phyloP scores from a whole-genome alignment of 169 alveolate genomes.

The Eimeria acervulina region DNA sequence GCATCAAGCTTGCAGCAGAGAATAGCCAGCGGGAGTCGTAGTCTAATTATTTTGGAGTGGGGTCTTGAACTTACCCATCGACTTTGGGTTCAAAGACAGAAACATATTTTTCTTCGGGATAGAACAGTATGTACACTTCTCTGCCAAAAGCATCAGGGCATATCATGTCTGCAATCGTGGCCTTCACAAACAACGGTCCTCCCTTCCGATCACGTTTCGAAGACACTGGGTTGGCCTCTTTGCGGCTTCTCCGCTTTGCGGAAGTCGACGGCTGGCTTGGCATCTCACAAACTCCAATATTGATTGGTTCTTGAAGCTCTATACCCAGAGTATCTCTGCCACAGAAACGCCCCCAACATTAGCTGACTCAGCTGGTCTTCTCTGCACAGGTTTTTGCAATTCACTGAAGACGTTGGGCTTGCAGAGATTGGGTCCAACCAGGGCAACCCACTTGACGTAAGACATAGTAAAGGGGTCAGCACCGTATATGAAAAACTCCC shows the following conservation, averaged over 20 bases:
- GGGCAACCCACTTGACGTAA: conserved; percentile 26
- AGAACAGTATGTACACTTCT: conserved; percentile 25
- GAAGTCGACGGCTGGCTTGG: neutral
- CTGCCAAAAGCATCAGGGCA: conserved; percentile 19
- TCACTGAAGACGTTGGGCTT: neutral
- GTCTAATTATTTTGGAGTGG: too few relatives aligned
- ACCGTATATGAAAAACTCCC: conserved; percentile 59
- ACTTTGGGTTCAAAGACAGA: conserved; percentile 54
- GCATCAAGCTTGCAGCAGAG: neutral
- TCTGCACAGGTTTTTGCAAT: neutral
- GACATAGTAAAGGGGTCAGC: conserved; percentile 53
- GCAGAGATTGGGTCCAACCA: neutral
- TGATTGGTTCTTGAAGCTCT: conserved; percentile 59
- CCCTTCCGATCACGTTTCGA: conserved; percentile 3
- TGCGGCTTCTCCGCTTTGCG: neutral
- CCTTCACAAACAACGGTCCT: neutral
- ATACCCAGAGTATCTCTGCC: neutral
- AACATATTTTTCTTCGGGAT: conserved; percentile 44
- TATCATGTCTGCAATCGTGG: neutral
- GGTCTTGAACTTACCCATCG: neutral
- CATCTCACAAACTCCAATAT: neutral
- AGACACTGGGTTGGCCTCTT: neutral
- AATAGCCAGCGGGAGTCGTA: neutral
- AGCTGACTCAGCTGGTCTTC: neutral
- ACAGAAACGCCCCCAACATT: neutral